A percentile compares a stretch with the other conserved stretches of the same genome.
Conservation (phyloP, 2,329 filamentous ascomycete genomes). For the Kalmusia sp. region DNA sequence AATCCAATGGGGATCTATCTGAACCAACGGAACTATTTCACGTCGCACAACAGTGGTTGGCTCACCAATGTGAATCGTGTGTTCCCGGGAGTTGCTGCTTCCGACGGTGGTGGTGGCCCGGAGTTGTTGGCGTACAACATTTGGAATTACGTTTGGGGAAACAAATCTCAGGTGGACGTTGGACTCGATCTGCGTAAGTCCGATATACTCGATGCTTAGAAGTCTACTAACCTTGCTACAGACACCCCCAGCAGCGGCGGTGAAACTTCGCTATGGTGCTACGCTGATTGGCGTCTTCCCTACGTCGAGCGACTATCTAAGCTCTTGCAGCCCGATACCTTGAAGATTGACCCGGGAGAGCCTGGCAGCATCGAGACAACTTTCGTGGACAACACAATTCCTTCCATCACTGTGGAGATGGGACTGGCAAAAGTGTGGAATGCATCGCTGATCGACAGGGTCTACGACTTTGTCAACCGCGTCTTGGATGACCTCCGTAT, state of each 20-base stretch:
- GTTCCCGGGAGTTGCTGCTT: conserved; percentile 36
- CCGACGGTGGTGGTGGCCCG: conserved; percentile 33
- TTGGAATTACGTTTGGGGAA: conserved; percentile 49
- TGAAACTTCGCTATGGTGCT: conserved; percentile 48
- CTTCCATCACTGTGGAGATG: conserved; percentile 49
- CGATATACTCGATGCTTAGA: background rate
- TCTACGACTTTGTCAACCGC: conserved; percentile 37
- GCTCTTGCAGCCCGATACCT: conserved; percentile 47
- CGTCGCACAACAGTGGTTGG: conserved; percentile 33
- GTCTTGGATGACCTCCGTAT: conserved; percentile 36
- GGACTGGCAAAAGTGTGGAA: conserved; percentile 49
- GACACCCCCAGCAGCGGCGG: conserved; percentile 47
- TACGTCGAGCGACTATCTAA: conserved; percentile 50
- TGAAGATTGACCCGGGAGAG: conserved; percentile 50
- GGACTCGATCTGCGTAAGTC: conserved; percentile 44
- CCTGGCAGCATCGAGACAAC: conserved; percentile 50
- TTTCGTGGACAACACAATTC: conserved; percentile 43
- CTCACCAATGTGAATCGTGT: conserved; percentile 47
- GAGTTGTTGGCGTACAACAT: conserved; percentile 43
- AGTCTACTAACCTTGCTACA: conserved; percentile 6
- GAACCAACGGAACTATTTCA: conserved; percentile 50
- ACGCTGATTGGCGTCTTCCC: conserved; percentile 46
- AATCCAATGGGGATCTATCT: conserved; percentile 50
- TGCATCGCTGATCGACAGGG: conserved; percentile 41
- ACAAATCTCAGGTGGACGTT: conserved; percentile 47